Evolutionary conservation across 192 early-diverging fungal species (phyloP).

Genomic region (Linnemannia schmuckeri): DNA sequence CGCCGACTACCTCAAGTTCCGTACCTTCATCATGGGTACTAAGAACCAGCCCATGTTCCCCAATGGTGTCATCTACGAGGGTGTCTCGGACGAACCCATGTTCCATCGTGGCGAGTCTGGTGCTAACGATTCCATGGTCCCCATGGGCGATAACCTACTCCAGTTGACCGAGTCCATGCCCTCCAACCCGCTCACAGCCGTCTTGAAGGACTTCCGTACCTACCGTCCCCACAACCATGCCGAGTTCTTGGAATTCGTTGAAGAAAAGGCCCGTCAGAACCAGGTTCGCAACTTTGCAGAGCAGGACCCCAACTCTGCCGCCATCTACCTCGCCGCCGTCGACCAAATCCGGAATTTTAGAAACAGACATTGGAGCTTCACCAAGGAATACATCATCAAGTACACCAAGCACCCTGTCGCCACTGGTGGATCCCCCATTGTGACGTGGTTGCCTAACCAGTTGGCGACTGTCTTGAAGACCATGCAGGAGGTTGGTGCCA

Average conservation of each 20-base stretch:
- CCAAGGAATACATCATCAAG: constrained; percentile 89
- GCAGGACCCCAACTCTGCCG: constrained; percentile 68
- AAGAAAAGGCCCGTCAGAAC: constrained; percentile 60
- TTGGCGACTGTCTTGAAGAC: constrained; percentile 69
- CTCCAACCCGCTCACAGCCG: constrained; percentile 82
- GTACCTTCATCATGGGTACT: constrained; percentile 93
- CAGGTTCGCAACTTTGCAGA: constrained; percentile 72
- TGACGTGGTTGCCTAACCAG: constrained; percentile 82
- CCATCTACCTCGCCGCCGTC: constrained; percentile 81
- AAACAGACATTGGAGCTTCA: constrained; percentile 90
- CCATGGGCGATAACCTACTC: constrained; percentile 88
- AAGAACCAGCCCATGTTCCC: constrained; percentile 94
- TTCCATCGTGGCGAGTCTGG: constrained; percentile 87
- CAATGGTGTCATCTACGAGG: constrained; percentile 90
- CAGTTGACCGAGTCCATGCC: constrained; percentile 86
- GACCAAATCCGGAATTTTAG: constrained; percentile 89
- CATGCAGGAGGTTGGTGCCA: constrained; percentile 69
- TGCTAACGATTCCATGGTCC: constrained; percentile 89
- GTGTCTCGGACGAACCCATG: constrained; percentile 66
- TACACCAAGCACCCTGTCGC: constrained; percentile 80
- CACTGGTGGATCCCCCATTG: constrained; percentile 80
- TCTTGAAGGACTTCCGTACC: constrained; percentile 79
- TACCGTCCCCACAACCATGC: constrained; percentile 87
- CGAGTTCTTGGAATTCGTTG: constrained; percentile 81
- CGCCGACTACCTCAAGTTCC: constrained; percentile 85